Base-by-base conservation (phyloP, 176 grass and related monocot genomes). In the Phragmites australis region DNA sequence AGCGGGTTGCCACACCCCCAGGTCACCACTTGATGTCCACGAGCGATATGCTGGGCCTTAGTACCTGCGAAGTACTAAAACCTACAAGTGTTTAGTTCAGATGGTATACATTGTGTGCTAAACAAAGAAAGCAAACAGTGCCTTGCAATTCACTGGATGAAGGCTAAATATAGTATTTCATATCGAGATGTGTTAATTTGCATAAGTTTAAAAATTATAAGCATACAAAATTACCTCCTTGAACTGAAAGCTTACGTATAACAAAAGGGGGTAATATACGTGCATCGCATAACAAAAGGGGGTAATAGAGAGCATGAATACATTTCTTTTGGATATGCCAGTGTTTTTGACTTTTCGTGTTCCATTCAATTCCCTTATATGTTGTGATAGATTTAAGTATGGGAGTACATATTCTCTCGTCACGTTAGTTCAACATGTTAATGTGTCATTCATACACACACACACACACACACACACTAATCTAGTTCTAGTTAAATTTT, bases 311-410 rank as follows among this genome's bases (percentile, higher is more conserved):
- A n/a, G 23, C 25, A 27, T 74, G 56, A 2, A 70, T 81, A 43
- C 15, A 50, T 26, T 73, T 21, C 6, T 54, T 67, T 18, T 64
- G 29, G 25, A 18, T 63, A 67, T 53, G 46, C 45, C 39, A 52
- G 31, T 66, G 32, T 18, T 67, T 21, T 27, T 60, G 4, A n/a
- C n/a, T 9, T 21, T 60, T 27, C 6, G 5, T 34, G 45, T 15
- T 27, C 55, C 29, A 9, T 81, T 47, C 30, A 19, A 60, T 78
- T 78, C 61, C 11, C 30, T 65, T 51, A 26, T 79, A 47, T 40
- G 8, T 48, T 58, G 58, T 60, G 14, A 25, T 62, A 60, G 14
- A 14, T 82, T 58, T 40, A 25, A 8, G 19, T 18, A 26, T 66
- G 30, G 30, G 48, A 19, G 43, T 82, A 14, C 37, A 40, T 40